A percentile compares a stretch with the other conserved stretches of the same genome.
Evolutionary conservation across 1,284 basidiomycete species (phyloP).

Genomic region (Cryptococcus hybrid): DNA sequence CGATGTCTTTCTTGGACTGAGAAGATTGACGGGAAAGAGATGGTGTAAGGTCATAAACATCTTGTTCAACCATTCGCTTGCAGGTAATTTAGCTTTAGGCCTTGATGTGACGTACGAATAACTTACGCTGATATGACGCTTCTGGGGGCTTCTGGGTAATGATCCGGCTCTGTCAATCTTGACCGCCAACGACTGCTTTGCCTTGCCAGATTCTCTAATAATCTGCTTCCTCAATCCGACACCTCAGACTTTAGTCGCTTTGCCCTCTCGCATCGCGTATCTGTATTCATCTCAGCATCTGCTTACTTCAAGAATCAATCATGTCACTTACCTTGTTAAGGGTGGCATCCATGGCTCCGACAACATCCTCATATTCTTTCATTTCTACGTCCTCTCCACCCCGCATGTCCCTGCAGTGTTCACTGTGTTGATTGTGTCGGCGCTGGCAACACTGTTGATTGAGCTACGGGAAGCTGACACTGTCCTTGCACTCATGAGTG

Average conservation of each 20-base stretch:
- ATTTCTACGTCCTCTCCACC: conserved; percentile 9
- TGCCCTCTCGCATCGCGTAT: conserved; percentile 25
- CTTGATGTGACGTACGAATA: background rate
- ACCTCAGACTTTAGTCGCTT: conserved; percentile 31
- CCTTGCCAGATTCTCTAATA: conserved; percentile 10
- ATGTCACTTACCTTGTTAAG: conserved; percentile 18
- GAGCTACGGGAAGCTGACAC: conserved; percentile 15
- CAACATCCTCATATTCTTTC: conserved; percentile 15
- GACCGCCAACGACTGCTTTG: conserved; percentile 7
- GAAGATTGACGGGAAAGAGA: conserved; percentile 15
- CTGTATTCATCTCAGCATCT: background rate
- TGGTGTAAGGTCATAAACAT: conserved; percentile 9
- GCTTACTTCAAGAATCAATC: background rate
- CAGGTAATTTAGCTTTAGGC: background rate
- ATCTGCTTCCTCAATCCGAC: conserved; percentile 23
- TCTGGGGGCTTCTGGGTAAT: conserved; percentile 49
- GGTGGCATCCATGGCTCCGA: conserved; percentile 15
- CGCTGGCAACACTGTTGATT: conserved; percentile 1
- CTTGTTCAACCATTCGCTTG: conserved; percentile 28
- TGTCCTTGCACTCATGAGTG: conserved; percentile 11
- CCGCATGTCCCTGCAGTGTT: background rate
- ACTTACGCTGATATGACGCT: conserved; percentile 49
- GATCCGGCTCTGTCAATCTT: conserved; percentile 19
- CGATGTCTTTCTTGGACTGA: conserved; percentile 24
- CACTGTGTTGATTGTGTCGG: background rate